Evolutionary conservation across 1,139 yeast species (phyloP).

Genomic region (Yamadazyma aaseri): DNA sequence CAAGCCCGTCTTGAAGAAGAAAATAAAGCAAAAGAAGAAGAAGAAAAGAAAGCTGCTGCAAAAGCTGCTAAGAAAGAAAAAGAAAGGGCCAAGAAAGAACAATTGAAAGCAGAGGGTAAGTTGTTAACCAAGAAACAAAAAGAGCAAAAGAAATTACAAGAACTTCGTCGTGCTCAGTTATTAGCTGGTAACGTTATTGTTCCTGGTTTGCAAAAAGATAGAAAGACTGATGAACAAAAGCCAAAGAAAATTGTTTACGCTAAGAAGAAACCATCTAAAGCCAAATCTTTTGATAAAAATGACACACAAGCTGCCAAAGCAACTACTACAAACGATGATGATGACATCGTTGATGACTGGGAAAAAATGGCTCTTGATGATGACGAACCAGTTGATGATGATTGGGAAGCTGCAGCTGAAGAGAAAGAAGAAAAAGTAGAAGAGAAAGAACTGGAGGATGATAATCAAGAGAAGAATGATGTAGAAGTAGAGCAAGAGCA

Average conservation of each 20-base stretch:
- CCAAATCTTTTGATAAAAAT: slow-evolving; percentile 33
- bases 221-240: slow-evolving; percentile 37
- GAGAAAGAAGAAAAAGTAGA: slow-evolving; percentile 21
- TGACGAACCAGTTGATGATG: slow-evolving; percentile 46
- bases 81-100: slow-evolving; percentile 75
- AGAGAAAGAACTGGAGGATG: slow-evolving; percentile 23
- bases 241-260: slow-evolving; percentile 76
- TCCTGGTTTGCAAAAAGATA: slow-evolving; percentile 60
- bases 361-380: slow-evolving; percentile 56
- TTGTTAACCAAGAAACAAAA: slow-evolving; percentile 88
- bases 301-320: slow-evolving; percentile 18
- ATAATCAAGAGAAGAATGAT: slow-evolving; percentile 14
- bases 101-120: slow-evolving; percentile 90
- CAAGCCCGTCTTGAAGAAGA: slow-evolving; percentile 62
- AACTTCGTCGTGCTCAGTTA: slow-evolving; percentile 85
- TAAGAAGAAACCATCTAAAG: slow-evolving; percentile 61
- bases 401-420: slow-evolving; percentile 44
- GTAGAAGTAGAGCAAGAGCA: slow-evolving; percentile 17
- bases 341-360: slow-evolving; percentile 63
- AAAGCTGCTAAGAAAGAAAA: slow-evolving; percentile 76
- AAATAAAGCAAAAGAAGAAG: slow-evolving; percentile 60
- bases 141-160: slow-evolving; percentile 84
- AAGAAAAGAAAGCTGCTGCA: slow-evolving; percentile 66
- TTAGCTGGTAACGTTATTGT: slow-evolving; percentile 73
- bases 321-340: slow-evolving; percentile 35